Evolutionary conservation across 257 asterid genomes (phyloP).

Genomic region (Jaltomata sinuosa): DNA sequence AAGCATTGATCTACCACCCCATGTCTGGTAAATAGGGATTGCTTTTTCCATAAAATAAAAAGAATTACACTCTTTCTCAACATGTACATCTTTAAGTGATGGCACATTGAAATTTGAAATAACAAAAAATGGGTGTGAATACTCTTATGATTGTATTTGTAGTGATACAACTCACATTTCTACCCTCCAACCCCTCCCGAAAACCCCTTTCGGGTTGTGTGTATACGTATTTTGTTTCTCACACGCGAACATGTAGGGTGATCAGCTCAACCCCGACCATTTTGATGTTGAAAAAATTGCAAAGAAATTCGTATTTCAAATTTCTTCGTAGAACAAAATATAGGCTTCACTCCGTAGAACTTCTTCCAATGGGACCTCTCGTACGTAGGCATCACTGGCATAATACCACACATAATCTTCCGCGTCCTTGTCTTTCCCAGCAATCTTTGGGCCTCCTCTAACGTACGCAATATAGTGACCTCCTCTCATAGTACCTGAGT

Average conservation of each 20-base stretch:
- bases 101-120: conserved; percentile 16
- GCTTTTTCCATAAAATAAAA: not conserved
- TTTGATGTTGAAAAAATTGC: conserved; percentile 12
- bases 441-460: conserved; percentile 35
- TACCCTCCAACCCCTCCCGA: conserved; percentile 12
- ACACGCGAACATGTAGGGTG: not conserved
- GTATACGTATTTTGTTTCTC: not conserved
- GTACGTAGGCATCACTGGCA: conserved; percentile 67
- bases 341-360: conserved; percentile 70
- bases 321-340: conserved; percentile 68
- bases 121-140: conserved; percentile 23
- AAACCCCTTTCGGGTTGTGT: not conserved
- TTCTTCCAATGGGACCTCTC: conserved; percentile 51
- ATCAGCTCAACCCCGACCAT: conserved; percentile 7
- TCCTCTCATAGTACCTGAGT: conserved; percentile 74
- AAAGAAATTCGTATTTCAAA: conserved; percentile 22
- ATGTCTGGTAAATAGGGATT: not conserved
- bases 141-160: conserved; percentile 13
- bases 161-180: conserved; percentile 13
- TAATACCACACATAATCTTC: conserved; percentile 53
- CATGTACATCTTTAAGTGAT: conserved; percentile 8
- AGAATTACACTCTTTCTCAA: not conserved
- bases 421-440: not conserved
- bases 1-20: not conserved
- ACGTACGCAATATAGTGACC: conserved; percentile 86